Conservation (phyloP, 345 rosid genomes). For the Murraya koenigii region DNA sequence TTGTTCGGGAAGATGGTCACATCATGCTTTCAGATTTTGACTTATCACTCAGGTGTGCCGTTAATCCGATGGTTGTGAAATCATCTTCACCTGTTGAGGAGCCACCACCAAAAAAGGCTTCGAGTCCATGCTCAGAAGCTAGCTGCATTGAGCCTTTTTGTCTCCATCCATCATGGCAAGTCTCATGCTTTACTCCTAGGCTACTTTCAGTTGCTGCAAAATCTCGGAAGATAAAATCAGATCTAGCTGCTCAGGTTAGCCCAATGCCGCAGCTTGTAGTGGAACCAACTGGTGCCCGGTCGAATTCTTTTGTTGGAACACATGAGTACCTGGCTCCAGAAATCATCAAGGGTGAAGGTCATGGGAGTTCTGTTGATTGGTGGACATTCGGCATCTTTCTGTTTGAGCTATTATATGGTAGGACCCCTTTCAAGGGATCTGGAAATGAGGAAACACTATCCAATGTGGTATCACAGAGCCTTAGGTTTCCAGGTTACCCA, state of each 20-base stretch:
- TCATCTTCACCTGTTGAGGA: constrained; percentile 43
- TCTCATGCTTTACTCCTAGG: constrained; percentile 75
- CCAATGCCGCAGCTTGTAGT: constrained; percentile 73
- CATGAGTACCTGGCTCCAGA: constrained; percentile 83
- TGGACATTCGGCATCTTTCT: constrained; percentile 81
- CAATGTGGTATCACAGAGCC: constrained; percentile 61
- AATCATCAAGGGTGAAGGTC: constrained; percentile 77
- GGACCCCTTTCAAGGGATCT: constrained; percentile 70
- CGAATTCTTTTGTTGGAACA: constrained; percentile 81
- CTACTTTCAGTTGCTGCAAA: constrained; percentile 58
- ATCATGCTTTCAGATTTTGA: constrained; percentile 87
- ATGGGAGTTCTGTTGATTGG: constrained; percentile 85
- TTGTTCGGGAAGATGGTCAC: constrained; percentile 83
- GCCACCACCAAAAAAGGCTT: constrained; percentile 38
- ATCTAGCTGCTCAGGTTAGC: constrained; percentile 52
- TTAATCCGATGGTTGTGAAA: constrained; percentile 43
- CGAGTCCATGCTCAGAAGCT: constrained; percentile 66
- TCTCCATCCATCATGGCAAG: constrained; percentile 75
- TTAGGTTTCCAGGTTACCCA: constrained; percentile 58
- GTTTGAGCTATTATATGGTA: constrained; percentile 66
- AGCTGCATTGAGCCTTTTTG: constrained; percentile 82
- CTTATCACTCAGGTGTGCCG: constrained; percentile 64
- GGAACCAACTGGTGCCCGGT: constrained; percentile 75
- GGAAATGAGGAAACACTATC: constrained; percentile 66
- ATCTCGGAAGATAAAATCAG: constrained; percentile 57